Conservation (phyloP, 371 early-diverging fungal species). For the Actinomucor elegans region DNA sequence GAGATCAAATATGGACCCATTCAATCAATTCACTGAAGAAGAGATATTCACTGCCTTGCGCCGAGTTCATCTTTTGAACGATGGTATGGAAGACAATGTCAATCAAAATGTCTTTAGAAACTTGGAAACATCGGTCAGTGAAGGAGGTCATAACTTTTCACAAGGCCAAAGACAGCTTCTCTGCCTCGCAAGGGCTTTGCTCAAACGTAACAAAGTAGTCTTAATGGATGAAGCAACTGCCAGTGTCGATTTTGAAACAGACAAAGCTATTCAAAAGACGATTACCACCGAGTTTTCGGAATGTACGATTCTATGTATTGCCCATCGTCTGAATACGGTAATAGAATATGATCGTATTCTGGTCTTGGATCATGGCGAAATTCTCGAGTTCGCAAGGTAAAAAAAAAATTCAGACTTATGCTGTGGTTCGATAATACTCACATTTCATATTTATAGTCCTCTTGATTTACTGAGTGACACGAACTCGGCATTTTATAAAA, state of each 20-base stretch:
- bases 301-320: slow-evolving; percentile 67
- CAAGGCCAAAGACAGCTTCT: slow-evolving; percentile 87
- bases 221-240: slow-evolving; percentile 63
- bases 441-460: too few relatives aligned
- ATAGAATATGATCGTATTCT: slow-evolving; percentile 52
- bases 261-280: slow-evolving; percentile 60
- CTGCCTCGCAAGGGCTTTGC: slow-evolving; percentile 77
- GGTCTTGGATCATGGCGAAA: slow-evolving; percentile 41
- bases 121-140: slow-evolving; percentile 44
- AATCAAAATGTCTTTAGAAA: slow-evolving; percentile 47
- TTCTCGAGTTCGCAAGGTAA: slow-evolving; percentile 40
- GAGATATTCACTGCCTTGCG: slow-evolving; percentile 68
- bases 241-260: slow-evolving; percentile 67
- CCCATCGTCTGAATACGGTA: slow-evolving; percentile 65
- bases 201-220: slow-evolving; percentile 52
- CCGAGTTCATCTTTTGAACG: slow-evolving; percentile 50
- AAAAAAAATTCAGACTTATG: too few relatives aligned
- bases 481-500: slow-evolving; percentile 54
- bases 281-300: slow-evolving; percentile 59
- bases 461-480: slow-evolving; percentile 44
- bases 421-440: too few relatives aligned
- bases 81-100: slow-evolving; percentile 10
- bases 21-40: slow-evolving; percentile 53
- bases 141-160: slow-evolving; percentile 75
- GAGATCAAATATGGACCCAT: slow-evolving; percentile 69